A percentile compares a stretch with the other conserved stretches of the same genome.
phyloP scores from a whole-genome alignment of 2,329 filamentous ascomycete genomes.

The Claviceps digitariae region DNA sequence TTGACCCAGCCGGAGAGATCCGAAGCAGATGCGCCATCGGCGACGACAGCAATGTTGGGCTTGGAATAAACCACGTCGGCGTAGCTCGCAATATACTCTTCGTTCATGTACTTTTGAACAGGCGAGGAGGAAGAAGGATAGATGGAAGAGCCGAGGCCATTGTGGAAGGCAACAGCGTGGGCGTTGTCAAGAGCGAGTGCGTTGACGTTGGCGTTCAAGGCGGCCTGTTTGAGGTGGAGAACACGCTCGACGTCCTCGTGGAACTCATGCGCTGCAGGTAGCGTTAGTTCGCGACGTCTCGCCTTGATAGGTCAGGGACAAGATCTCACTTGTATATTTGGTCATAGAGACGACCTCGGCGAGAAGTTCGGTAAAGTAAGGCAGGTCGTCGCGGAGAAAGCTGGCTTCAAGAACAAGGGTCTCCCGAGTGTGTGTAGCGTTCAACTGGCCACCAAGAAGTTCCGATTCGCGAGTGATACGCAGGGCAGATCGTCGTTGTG shows the following conservation, averaged over 20 bases:
- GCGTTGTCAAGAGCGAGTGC: slow-evolving; percentile 72
- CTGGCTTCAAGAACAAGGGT: slow-evolving; percentile 83
- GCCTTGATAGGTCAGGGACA: slow-evolving; percentile 8
- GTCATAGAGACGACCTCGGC: slow-evolving; percentile 82
- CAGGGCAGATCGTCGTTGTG: slow-evolving; percentile 73
- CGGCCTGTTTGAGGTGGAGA: slow-evolving; percentile 66
- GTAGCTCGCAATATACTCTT: slow-evolving; percentile 60
- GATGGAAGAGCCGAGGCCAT: slow-evolving; percentile 69
- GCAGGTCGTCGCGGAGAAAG: slow-evolving; percentile 90
- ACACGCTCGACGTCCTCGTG: slow-evolving; percentile 72
- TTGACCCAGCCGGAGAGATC: slow-evolving; percentile 80
- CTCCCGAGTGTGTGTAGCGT: slow-evolving; percentile 81
- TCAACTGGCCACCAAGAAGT: slow-evolving; percentile 83
- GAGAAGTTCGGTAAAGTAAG: slow-evolving; percentile 93
- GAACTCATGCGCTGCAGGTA: slow-evolving; percentile 63
- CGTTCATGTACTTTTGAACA: slow-evolving; percentile 67
- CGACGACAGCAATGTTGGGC: slow-evolving; percentile 81
- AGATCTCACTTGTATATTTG: slow-evolving; percentile 59
- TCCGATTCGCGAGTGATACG: slow-evolving; percentile 92
- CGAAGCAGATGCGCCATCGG: slow-evolving; percentile 67
- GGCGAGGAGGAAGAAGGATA: slow-evolving; percentile 60
- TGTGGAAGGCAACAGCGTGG: slow-evolving; percentile 83
- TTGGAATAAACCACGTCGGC: slow-evolving; percentile 72
- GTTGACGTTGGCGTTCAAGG: slow-evolving; percentile 46
- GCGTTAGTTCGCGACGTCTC: not conserved